A percentile compares a stretch with the other conserved stretches of the same genome.
phyloP scores from a whole-genome alignment of 305 asterid species.

The Fraxinus sp. region DNA sequence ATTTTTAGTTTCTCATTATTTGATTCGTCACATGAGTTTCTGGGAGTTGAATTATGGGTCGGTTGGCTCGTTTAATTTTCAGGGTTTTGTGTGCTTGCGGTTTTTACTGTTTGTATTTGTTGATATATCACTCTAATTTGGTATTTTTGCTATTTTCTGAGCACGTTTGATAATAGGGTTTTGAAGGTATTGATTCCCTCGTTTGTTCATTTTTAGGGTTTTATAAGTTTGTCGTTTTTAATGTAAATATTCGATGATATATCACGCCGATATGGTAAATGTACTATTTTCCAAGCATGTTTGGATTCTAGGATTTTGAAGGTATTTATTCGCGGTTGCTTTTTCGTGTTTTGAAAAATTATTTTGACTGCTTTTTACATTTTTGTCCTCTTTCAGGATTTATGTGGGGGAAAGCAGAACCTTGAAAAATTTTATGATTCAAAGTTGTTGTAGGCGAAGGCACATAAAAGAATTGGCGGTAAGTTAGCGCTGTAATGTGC shows the following conservation, averaged over 20 bases:
- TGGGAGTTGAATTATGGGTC: slow-evolving; percentile 13
- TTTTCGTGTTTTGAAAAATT: not conserved
- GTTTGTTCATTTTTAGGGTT: slow-evolving; percentile 24
- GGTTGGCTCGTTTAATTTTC: slow-evolving; percentile 1
- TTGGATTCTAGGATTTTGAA: not conserved
- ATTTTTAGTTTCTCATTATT: not conserved
- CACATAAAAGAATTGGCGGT: not conserved
- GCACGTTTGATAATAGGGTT: not conserved
- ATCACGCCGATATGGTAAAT: not conserved
- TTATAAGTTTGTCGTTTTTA: slow-evolving; percentile 12
- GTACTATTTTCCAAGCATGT: not conserved
- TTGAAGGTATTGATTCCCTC: not conserved
- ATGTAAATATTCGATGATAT: not conserved
- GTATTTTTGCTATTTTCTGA: not conserved
- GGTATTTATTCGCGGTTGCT: not conserved
- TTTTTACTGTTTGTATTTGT: slow-evolving; percentile 1
- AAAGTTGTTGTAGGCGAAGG: not conserved
- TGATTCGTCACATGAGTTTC: not conserved
- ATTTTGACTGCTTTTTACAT: not conserved
- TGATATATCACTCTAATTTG: not conserved
- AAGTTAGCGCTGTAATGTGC: not conserved
- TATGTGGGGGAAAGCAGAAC: slow-evolving; percentile 5
- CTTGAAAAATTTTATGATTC: not conserved
- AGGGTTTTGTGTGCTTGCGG: slow-evolving; percentile 28
- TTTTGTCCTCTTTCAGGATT: slow-evolving; percentile 2